Percentiles rank a stretch among this genome's conserved stretches.
Conservation (phyloP, 116 monocot species). For the Iris pallida region DNA sequence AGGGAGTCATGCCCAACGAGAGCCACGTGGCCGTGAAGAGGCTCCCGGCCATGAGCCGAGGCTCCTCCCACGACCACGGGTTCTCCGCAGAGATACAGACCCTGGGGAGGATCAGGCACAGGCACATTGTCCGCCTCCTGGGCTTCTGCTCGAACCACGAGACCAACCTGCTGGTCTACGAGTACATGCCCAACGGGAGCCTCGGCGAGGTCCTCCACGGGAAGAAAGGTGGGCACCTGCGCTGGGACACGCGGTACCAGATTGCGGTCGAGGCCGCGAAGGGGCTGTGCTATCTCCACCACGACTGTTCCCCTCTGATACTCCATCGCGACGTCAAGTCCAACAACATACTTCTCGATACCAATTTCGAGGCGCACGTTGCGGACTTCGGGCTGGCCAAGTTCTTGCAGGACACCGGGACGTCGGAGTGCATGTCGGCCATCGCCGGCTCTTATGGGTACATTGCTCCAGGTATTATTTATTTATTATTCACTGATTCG, state of each 20-base stretch:
- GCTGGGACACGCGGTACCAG: conserved; percentile 80
- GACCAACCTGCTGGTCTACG: conserved; percentile 79
- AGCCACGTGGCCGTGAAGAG: conserved; percentile 73
- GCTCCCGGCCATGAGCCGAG: conserved; percentile 52
- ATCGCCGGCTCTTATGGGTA: conserved; percentile 90
- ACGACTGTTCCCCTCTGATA: conserved; percentile 83
- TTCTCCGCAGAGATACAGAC: conserved; percentile 92
- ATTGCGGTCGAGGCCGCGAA: conserved; percentile 87
- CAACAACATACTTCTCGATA: conserved; percentile 83
- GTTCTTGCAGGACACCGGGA: conserved; percentile 75
- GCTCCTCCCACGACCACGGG: conserved; percentile 72
- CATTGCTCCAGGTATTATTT: conserved; percentile 52
- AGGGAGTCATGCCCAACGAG: conserved; percentile 56
- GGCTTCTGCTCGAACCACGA: conserved; percentile 82
- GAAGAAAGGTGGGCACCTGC: conserved; percentile 77
- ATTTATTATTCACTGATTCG: not conserved
- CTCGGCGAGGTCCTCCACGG: conserved; percentile 88
- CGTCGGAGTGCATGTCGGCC: conserved; percentile 89
- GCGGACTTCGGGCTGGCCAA: conserved; percentile 92
- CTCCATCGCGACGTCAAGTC: conserved; percentile 90
- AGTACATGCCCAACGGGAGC: conserved; percentile 95
- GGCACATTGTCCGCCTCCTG: conserved; percentile 84
- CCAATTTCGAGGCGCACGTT: conserved; percentile 82
- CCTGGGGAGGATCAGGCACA: conserved; percentile 74
- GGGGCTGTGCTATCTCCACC: conserved; percentile 88